These are phyloP conservation scores for Pholiota molesta DNA, from an alignment of 768 basidiomycete species.

Conservation along the genomic window DNA sequence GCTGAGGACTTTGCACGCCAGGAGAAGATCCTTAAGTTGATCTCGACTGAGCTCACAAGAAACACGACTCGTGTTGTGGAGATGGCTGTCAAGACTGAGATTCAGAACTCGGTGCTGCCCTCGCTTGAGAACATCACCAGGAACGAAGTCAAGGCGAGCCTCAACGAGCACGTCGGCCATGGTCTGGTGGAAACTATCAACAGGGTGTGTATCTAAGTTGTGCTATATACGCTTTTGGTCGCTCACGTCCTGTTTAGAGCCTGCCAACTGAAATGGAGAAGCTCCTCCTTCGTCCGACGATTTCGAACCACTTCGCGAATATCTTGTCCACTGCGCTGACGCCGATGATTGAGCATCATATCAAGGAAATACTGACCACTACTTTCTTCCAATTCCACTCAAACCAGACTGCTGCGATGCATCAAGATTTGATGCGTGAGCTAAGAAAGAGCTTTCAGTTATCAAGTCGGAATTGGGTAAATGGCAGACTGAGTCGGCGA, in stretches of 20 bases:
- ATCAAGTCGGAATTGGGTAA: constrained; percentile 80
- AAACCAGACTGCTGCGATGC: constrained; percentile 73
- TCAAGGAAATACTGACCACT: constrained; percentile 78
- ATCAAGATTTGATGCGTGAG: constrained; percentile 79
- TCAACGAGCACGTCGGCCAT: constrained; percentile 78
- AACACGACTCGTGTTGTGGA: constrained; percentile 90
- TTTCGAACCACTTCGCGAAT: constrained; percentile 76
- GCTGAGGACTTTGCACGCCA: constrained; percentile 82
- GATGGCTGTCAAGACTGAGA: constrained; percentile 84
- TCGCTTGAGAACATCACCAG: constrained; percentile 82
- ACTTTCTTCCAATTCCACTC: constrained; percentile 76
- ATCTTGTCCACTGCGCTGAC: constrained; percentile 72
- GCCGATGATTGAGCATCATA: constrained; percentile 77
- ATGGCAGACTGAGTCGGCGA: constrained; percentile 81
- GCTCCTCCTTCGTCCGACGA: constrained; percentile 72
- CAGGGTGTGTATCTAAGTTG: constrained; percentile 50
- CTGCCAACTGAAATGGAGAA: constrained; percentile 82
- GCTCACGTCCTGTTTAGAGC: constrained; percentile 45
- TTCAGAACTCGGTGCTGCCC: constrained; percentile 83
- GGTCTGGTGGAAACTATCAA: constrained; percentile 74
- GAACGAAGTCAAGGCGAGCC: constrained; percentile 75
- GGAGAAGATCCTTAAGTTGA: constrained; percentile 87
- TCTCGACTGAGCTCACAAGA: constrained; percentile 83
- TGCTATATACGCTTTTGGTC: not conserved
- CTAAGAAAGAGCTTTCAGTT: constrained; percentile 74